Evolutionary conservation across 805 yeast genomes (phyloP).

Genomic region (Osmozyma mogii): DNA sequence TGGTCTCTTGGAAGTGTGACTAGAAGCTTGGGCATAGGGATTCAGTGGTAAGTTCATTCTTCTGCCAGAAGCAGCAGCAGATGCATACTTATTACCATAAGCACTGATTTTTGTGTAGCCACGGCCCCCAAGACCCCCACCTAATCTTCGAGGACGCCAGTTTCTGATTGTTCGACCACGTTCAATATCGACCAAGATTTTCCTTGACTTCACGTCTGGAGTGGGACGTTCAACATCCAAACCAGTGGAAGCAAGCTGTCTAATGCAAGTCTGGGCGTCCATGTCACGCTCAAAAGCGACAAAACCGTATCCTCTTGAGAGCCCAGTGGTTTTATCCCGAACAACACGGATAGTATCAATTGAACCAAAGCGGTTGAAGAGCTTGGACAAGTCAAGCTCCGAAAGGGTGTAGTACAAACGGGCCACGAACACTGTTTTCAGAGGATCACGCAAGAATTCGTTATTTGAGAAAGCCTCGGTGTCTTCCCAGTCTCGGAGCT

Average conservation of each 20-base stretch:
- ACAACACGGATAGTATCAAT: constrained; percentile 46
- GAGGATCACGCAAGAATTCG: constrained; percentile 47
- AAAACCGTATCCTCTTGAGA: constrained; percentile 80
- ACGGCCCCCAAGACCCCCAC: constrained; percentile 92
- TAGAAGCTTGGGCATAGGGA: constrained; percentile 7
- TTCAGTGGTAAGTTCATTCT: constrained; percentile 9
- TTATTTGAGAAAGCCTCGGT: constrained; percentile 11
- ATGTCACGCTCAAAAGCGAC: constrained; percentile 55
- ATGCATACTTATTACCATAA: constrained; percentile 17
- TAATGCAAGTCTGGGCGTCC: constrained; percentile 56
- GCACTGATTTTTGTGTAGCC: constrained; percentile 40
- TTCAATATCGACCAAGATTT: constrained; percentile 63
- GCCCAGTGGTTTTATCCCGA: constrained; percentile 29
- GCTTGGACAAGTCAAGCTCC: constrained; percentile 61
- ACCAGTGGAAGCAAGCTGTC: constrained; percentile 44
- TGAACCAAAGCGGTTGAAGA: constrained; percentile 59
- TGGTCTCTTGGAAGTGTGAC: constrained; percentile 5
- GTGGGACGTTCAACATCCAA: constrained; percentile 18
- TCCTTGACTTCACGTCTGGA: constrained; percentile 38
- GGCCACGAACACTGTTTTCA: constrained; percentile 68
- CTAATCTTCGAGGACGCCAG: constrained; percentile 71
- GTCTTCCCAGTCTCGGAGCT: constrained; percentile 13
- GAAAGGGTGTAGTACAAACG: constrained; percentile 57
- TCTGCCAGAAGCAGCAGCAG: constrained; percentile 29
- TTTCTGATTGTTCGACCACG: constrained; percentile 56